phyloP scores from a whole-genome alignment of 805 yeast species.

The Starmera quercuum region DNA sequence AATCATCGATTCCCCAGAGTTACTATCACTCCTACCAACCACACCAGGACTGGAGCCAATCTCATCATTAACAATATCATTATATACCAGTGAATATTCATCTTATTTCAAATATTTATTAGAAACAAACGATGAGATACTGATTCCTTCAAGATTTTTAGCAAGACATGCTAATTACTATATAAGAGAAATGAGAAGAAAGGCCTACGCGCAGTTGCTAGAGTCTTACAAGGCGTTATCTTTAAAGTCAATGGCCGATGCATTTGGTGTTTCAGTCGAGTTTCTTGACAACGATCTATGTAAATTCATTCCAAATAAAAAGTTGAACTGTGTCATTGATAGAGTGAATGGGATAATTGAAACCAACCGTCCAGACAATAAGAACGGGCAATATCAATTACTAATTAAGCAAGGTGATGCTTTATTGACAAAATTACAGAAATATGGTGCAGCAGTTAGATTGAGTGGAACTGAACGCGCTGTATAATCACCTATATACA shows the following conservation, averaged over 20 bases:
- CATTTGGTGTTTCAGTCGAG: slow-evolving; percentile 82
- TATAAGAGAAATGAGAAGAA: slow-evolving; percentile 87
- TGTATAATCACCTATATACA: slow-evolving; percentile 2
- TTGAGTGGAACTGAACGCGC: slow-evolving; percentile 84
- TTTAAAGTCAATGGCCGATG: slow-evolving; percentile 86
- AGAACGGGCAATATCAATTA: slow-evolving; percentile 85
- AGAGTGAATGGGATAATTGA: slow-evolving; percentile 91
- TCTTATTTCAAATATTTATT: slow-evolving; percentile 71
- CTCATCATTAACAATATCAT: slow-evolving; percentile 72
- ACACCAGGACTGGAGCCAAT: slow-evolving; percentile 72
- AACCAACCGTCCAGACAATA: slow-evolving; percentile 94
- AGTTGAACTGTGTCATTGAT: slow-evolving; percentile 92
- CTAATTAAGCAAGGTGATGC: slow-evolving; percentile 90
- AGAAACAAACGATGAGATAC: slow-evolving; percentile 65
- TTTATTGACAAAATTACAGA: slow-evolving; percentile 87
- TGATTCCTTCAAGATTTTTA: slow-evolving; percentile 60
- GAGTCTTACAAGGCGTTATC: slow-evolving; percentile 92
- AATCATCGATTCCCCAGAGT: slow-evolving; percentile 90
- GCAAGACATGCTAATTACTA: slow-evolving; percentile 76
- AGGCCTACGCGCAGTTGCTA: slow-evolving; percentile 87
- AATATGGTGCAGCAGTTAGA: slow-evolving; percentile 95
- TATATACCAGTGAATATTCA: slow-evolving; percentile 83
- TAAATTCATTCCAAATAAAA: slow-evolving; percentile 86
- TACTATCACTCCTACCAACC: slow-evolving; percentile 69
- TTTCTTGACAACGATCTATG: slow-evolving; percentile 84